These are phyloP conservation scores for Pulveroboletus sp. DNA, from an alignment of 768 basidiomycete genomes.

Conservation along the genomic window DNA sequence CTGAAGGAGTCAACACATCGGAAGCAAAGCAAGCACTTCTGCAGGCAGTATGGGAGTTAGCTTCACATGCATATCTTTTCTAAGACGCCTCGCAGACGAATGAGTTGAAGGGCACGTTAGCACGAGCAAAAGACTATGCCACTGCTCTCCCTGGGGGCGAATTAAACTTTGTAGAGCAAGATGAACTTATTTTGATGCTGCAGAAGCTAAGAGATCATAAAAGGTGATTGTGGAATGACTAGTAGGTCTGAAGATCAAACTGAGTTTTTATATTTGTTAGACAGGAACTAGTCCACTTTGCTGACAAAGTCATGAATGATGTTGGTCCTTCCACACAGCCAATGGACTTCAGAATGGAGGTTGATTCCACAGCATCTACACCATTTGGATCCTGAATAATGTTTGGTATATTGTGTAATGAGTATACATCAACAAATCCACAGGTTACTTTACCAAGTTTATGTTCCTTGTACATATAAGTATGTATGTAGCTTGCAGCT, in stretches of 20 bases:
- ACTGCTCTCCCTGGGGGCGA: constrained; percentile 67
- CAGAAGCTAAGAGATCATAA: constrained; percentile 61
- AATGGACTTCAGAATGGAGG: constrained; percentile 49
- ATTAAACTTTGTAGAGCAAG: constrained; percentile 62
- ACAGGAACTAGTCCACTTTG: constrained; percentile 51
- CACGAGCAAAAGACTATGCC: constrained; percentile 58
- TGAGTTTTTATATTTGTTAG: constrained; percentile 29
- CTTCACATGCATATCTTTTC: neutral
- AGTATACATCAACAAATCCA: too few relatives aligned
- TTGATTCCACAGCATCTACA: constrained; percentile 75
- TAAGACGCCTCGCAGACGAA: constrained; percentile 51
- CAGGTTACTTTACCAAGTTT: too few relatives aligned
- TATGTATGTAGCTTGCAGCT: too few relatives aligned
- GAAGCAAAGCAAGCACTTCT: constrained; percentile 64
- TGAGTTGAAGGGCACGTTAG: constrained; percentile 58
- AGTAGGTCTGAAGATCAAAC: neutral
- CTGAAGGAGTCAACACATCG: constrained; percentile 50
- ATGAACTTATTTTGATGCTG: constrained; percentile 66
- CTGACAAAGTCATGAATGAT: constrained; percentile 38
- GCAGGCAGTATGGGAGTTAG: constrained; percentile 48
- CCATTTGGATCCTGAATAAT: constrained; percentile 44
- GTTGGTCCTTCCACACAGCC: constrained; percentile 24
- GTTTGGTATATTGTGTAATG: too few relatives aligned
- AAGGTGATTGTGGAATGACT: constrained; percentile 6
- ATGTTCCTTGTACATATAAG: too few relatives aligned